Evolutionary conservation across 768 basidiomycete species (phyloP), one percentile per base, ranked within the genome.

Genomic region (Boletus tomentosulus): DNA sequence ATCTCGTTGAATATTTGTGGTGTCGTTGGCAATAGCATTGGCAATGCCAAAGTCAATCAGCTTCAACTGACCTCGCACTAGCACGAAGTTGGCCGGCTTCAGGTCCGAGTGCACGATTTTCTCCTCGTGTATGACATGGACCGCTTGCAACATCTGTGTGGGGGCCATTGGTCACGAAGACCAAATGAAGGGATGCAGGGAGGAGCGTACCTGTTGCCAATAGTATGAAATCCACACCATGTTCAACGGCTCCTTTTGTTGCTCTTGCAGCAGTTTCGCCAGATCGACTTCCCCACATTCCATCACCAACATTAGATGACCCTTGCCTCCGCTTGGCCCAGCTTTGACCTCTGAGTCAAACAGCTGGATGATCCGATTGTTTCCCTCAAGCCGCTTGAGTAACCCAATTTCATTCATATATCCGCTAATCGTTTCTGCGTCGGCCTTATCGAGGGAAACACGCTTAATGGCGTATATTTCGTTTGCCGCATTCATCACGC

Each of bases 41-140:
- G 96, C 95, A 64, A 99, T 99, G n/a, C 96, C 96, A 65, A 99
- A 99, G 69, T 99, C 96, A 60, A 99, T 99, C 57, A 99, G 75
- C 78, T 99, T 99, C 53, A 99, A 76, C 60, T 92, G 88, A 6
- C 96, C 96, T 54, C 87, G 86, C 52, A 98, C 96, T 30, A 99
- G 78, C 22, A 99, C 95, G 60, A 99, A 99, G 71, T 99, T 99
- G 4, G 97, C 96, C 6, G 96, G 96, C 68, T 99, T 99, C 51
- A 98, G 78, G 71, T 99, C 96, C 19, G 95, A 96, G 71, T 99
- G 96, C 3, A 99, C 96, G 57, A 99, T 97, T 72, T 96, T 96
- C 73, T 97, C 94, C 58, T 96, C 91, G 65, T 99, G 96, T 50
- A 98, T 96, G 51, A 98, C 87, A 54, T 97, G 90, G n/a, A 99